phyloP scores from a whole-genome alignment of 2,329 filamentous ascomycete genomes.

The Pseudocercospora ulei region DNA sequence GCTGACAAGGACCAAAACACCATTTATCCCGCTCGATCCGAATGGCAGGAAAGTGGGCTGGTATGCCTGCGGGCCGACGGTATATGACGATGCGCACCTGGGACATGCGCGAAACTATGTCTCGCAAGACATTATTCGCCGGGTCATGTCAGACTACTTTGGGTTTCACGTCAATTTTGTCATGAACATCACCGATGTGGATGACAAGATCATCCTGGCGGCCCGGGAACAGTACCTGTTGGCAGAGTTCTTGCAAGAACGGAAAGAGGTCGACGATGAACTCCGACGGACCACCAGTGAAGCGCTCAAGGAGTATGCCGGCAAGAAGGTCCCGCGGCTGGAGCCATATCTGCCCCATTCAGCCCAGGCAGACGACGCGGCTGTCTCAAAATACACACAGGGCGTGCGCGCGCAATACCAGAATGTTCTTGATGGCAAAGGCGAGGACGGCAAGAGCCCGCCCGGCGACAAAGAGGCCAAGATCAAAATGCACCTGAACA shows the following conservation, averaged over 20 bases:
- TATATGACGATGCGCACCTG: conserved; percentile 69
- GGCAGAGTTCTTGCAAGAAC: conserved; percentile 52
- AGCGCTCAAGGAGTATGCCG: conserved; percentile 50
- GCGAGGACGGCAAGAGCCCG: conserved; percentile 45
- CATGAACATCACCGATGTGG: conserved; percentile 84
- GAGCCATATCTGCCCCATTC: conserved; percentile 5
- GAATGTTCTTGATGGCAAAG: conserved; percentile 47
- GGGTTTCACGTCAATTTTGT: conserved; percentile 74
- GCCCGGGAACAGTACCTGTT: conserved; percentile 72
- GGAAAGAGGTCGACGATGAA: conserved; percentile 40
- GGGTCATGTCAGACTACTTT: conserved; percentile 75
- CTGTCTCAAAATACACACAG: conserved; percentile 36
- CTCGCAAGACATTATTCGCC: conserved; percentile 75
- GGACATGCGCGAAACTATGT: conserved; percentile 87
- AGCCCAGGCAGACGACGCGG: conserved; percentile 1
- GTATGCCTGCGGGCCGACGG: conserved; percentile 82
- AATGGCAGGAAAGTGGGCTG: conserved; percentile 62
- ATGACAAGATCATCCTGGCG: conserved; percentile 53
- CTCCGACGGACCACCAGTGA: conserved; percentile 43
- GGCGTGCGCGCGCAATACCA: conserved; percentile 46
- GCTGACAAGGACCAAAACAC: conserved; percentile 61
- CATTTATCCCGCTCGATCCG: conserved; percentile 62
- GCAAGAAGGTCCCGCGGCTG: conserved; percentile 43
- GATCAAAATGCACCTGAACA: conserved; percentile 77
- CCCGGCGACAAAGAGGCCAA: conserved; percentile 70